These are phyloP conservation scores for Lipomyces kockii DNA, from an alignment of 805 yeast species.

Conservation along the genomic window DNA sequence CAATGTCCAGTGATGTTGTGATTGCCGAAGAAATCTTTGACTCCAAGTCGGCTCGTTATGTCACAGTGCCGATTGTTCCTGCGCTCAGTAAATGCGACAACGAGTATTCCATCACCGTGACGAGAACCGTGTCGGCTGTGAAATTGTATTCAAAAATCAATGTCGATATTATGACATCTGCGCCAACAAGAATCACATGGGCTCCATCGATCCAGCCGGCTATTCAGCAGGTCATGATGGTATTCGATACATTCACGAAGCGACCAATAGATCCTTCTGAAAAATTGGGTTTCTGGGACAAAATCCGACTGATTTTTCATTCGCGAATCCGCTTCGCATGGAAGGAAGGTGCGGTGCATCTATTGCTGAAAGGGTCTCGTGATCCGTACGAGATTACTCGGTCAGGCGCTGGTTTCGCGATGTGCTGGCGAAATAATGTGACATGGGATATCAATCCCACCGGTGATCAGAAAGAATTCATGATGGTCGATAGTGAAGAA, in stretches of 20 bases:
- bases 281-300: slow-evolving; percentile 92
- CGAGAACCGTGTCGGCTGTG: slow-evolving; percentile 76
- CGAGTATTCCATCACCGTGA: slow-evolving; percentile 62
- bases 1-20: slow-evolving; percentile 65
- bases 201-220: slow-evolving; percentile 85
- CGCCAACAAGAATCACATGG: slow-evolving; percentile 76
- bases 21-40: slow-evolving; percentile 68
- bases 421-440: slow-evolving; percentile 71
- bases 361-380: slow-evolving; percentile 55
- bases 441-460: slow-evolving; percentile 63
- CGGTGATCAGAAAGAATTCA: slow-evolving; percentile 69
- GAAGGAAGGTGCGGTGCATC: slow-evolving; percentile 49
- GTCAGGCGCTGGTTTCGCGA: slow-evolving; percentile 72
- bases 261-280: slow-evolving; percentile 88
- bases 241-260: slow-evolving; percentile 81
- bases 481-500: slow-evolving; percentile 64
- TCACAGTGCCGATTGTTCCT: slow-evolving; percentile 67
- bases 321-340: slow-evolving; percentile 60
- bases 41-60: slow-evolving; percentile 59
- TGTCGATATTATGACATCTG: slow-evolving; percentile 58
- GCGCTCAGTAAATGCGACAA: slow-evolving; percentile 25
- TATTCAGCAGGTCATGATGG: slow-evolving; percentile 75
- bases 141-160: slow-evolving; percentile 69
- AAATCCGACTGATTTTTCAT: slow-evolving; percentile 74
- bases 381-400: slow-evolving; percentile 78